Evolutionary conservation across 306 rosid species (phyloP), one percentile per base, ranked within the genome.

Genomic region (Carpinus fangiana): DNA sequence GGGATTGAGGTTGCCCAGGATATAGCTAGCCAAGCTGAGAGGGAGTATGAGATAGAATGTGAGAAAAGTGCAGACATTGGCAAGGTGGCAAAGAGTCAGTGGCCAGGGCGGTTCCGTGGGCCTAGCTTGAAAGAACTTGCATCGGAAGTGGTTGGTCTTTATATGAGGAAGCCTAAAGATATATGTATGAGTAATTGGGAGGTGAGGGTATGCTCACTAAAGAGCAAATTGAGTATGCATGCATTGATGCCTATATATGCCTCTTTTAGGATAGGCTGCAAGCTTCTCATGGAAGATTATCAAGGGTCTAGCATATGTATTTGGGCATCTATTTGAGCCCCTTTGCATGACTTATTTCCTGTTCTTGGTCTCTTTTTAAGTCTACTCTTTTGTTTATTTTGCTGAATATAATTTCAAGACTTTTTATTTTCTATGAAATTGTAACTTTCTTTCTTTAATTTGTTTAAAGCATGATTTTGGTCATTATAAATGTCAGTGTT

Each of bases 161-260:
- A 80, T 0, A 77, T 84, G 84, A 69, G 62, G 77, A 84, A 84
- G 23, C 23, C 81, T 48, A 73, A 77, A 48, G 26, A 18, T 7
- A 55, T 77, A 8, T 26, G 59, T 3, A 77, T 5, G 0, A 80
- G 84, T 8, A 14, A 77, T 8, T 80, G 87, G 82, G 41, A 43
- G 34, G 0, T 52, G 12, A 61, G 38, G 9, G 41, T 67, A n/a
- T n/a, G 8, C 12, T 84, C 2, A 80, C 41, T 4, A 0, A 5
- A 1, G 65, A 14, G 7, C 84, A 84, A 34, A 8, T 80, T 21
- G 72, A 80, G 43, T 84, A 84, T 80, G 87, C 84, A 2, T 73
- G 82, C 50, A 21, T 84, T 43, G 84, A 80, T 80, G 84, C 87
- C 0, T 84, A 80, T n/a, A n/a, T n/a, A n/a, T 69, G 84, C 61